Evolutionary conservation across 1,284 basidiomycete genomes (phyloP).

Genomic region (Chalciporus sp.): DNA sequence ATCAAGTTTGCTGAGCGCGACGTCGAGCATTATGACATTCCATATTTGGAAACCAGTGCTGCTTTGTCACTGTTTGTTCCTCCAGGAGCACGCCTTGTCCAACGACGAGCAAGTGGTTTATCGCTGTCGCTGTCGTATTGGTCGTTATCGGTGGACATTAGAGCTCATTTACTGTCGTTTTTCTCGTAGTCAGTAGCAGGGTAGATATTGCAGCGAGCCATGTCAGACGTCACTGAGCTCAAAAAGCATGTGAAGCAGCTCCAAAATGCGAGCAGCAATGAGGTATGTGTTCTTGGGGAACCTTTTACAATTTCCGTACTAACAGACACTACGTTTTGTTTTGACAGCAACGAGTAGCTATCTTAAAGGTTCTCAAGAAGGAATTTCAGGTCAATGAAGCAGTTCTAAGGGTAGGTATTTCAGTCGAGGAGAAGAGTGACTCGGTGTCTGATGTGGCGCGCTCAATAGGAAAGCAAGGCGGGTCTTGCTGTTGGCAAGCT

Average conservation of each 20-base stretch:
- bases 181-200: conserved; percentile 28
- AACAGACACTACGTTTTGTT: conserved; percentile 18
- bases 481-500: conserved; percentile 94
- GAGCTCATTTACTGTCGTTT: conserved; percentile 1
- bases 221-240: conserved; percentile 58
- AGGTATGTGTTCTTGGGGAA: conserved; percentile 57
- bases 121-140: background rate
- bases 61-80: conserved; percentile 29
- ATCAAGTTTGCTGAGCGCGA: background rate
- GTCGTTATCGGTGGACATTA: background rate
- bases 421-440: conserved; percentile 17
- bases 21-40: background rate
- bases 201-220: conserved; percentile 23
- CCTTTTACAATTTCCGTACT: conserved; percentile 40
- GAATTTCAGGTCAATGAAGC: conserved; percentile 85
- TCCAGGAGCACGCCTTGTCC: background rate
- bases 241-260: conserved; percentile 81
- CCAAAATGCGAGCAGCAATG: conserved; percentile 58
- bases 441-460: conserved; percentile 4
- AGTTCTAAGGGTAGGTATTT: conserved; percentile 76
- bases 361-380: conserved; percentile 77
- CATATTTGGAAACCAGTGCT: conserved; percentile 11
- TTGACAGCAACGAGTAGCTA: conserved; percentile 67
- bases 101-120: background rate
- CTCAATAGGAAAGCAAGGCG: conserved; percentile 86